phyloP scores from a whole-genome alignment of 805 yeast species.

The Zygotorulaspora danielsina region DNA sequence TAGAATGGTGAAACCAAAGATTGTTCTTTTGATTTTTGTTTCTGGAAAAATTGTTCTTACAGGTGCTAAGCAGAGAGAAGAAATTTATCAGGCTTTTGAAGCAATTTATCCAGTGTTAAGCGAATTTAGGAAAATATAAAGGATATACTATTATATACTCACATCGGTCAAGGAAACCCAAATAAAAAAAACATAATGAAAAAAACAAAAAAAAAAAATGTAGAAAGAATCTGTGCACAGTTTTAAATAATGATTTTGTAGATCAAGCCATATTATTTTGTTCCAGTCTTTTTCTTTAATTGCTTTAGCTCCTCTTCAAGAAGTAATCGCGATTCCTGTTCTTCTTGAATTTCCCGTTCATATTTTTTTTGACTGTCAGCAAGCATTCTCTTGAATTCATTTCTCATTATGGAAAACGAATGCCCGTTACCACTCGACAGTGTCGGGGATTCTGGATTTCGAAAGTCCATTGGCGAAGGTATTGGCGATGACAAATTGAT shows the following conservation, averaged over 20 bases:
- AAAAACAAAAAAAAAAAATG: too few species aligned
- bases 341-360: conserved; percentile 54
- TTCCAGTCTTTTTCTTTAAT: conserved; percentile 6
- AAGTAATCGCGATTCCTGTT: conserved; percentile 47
- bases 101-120: conserved; percentile 97
- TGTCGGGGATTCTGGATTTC: conserved; percentile 16
- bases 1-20: conserved; percentile 99
- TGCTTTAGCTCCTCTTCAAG: conserved; percentile 40
- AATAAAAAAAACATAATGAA: conserved; percentile 4
- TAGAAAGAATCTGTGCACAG: too few species aligned
- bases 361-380: conserved; percentile 57
- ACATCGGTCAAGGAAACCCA: conserved; percentile 1
- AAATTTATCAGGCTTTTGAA: conserved; percentile 96
- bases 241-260: too few species aligned
- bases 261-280: conserved; percentile 5
- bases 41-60: conserved; percentile 96
- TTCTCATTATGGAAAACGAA: conserved; percentile 54
- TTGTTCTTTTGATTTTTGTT: conserved; percentile 90
- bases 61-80: conserved; percentile 98
- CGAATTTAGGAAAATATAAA: conserved; percentile 78
- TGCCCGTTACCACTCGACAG: conserved; percentile 26
- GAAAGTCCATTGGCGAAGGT: conserved; percentile 12
- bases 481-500: conserved; percentile 40
- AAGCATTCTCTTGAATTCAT: conserved; percentile 65
- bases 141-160: too few species aligned